Evolutionary conservation across 176 grass and related monocot genomes (phyloP), one percentile per base, ranked within the genome.

Genomic region (Typha latifolia): DNA sequence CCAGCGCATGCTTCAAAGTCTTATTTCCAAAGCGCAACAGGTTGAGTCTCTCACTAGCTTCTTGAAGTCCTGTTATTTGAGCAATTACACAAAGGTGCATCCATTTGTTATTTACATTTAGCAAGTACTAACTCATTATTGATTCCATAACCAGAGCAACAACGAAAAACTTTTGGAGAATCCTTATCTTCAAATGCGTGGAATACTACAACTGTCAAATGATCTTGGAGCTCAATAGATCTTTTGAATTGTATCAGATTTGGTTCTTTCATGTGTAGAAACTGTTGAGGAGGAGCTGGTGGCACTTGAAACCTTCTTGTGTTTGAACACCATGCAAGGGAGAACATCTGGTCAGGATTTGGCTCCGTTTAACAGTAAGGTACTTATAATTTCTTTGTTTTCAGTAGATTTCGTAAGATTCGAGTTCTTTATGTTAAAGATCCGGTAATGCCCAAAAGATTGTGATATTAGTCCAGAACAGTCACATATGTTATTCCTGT

Each of bases 121-220:
- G 70, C 43, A 67, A 32, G 18, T 72, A 62, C 48, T 73, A 20
- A 62, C 64, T 73, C 69, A 32, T 51, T 10, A 71, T 67, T 68
- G 4, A 27, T 52, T 29, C 16, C 73, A 47, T 57, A 2, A 34
- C n/a, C 62, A 99, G 95, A 87, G 89, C 80, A 94, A 99, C 80
- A 99, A 99, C 62, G 95, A 94, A 76, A 99, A 99, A 78, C 89
- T 99, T 76, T 72, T 99, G 84, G 95, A 99, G 79, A 99, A 99
- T 57, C 94, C 94, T 47, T 99, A 99, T 79, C 86, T 99, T 77
- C 95, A 99, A 80, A 99, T 99, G 89, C 86, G 84, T 59, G 95
- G 95, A 26, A 90, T 99, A 82, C 73, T 93, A 69, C 95, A 85
- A 70, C 78, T 99, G 20, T 90, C 83, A 71, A 90, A 91, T 78